Evolutionary conservation across 1,139 yeast species (phyloP).

Genomic region (Arxiozyma bovina): DNA sequence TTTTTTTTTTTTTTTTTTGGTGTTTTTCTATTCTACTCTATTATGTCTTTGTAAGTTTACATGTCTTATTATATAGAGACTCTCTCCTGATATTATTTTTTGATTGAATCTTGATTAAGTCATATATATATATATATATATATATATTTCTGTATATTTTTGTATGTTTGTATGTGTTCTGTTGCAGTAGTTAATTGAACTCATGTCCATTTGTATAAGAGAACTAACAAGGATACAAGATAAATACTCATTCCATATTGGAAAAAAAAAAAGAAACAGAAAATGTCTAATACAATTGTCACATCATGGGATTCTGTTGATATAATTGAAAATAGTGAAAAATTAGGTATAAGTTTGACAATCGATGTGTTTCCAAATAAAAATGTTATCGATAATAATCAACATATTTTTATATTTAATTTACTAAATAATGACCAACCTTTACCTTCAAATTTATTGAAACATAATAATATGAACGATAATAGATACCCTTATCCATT

Average conservation of each 20-base stretch:
- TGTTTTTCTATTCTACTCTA: no score
- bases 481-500: constrained; percentile 2
- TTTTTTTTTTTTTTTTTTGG: no score
- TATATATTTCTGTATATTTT: no score
- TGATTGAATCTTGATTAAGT: no score
- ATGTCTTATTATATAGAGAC: no score
- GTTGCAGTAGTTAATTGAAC: no score
- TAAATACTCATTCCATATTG: background rate
- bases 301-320: background rate
- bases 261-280: no score
- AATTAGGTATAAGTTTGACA: background rate
- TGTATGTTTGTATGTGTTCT: no score
- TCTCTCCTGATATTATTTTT: no score
- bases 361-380: background rate
- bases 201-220: no score
- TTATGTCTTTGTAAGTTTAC: no score
- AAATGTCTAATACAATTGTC: background rate
- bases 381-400: background rate
- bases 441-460: constrained; percentile 2
- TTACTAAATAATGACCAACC: constrained; percentile 1
- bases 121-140: no score
- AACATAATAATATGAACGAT: constrained; percentile 1
- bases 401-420: constrained; percentile 14
- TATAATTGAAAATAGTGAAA: background rate
- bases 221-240: background rate